Conservation (phyloP, 2,329 filamentous ascomycete genomes). For the Mariannaea elegans region DNA sequence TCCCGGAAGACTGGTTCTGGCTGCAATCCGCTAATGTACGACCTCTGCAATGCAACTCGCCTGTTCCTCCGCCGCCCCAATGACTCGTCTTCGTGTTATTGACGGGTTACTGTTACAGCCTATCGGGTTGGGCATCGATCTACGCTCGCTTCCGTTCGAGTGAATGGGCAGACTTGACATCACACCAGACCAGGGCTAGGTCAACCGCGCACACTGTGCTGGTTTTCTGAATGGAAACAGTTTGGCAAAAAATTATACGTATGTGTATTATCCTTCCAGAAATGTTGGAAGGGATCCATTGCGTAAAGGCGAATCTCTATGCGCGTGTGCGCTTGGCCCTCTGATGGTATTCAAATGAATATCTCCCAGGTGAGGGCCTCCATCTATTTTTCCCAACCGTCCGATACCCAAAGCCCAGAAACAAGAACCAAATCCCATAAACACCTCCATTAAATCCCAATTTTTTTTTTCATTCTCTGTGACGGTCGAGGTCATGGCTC, state of each 20-base stretch:
- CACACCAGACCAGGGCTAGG: conserved; percentile 7
- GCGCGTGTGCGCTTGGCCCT: conserved; percentile 34
- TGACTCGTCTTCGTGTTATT: neutral
- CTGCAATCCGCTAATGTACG: conserved; percentile 35
- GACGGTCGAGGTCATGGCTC: conserved; percentile 36
- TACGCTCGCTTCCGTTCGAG: neutral
- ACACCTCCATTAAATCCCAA: conserved; percentile 27
- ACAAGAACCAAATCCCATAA: conserved; percentile 30
- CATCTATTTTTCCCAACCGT: conserved; percentile 41
- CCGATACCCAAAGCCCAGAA: conserved; percentile 28
- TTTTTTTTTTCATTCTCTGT: conserved; percentile 31
- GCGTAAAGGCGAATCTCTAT: conserved; percentile 37
- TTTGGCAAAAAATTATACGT: neutral
- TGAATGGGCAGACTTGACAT: conserved; percentile 9
- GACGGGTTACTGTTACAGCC: neutral
- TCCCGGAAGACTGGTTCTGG: conserved; percentile 34
- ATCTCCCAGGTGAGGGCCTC: conserved; percentile 33
- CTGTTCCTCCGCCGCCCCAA: conserved; percentile 15
- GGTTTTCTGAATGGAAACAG: neutral
- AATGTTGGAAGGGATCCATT: conserved; percentile 22
- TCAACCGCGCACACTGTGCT: neutral
- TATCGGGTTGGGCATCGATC: conserved; percentile 18
- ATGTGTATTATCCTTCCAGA: conserved; percentile 11
- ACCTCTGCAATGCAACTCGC: conserved; percentile 29
- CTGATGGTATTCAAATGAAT: conserved; percentile 31